These are phyloP conservation scores for Rickenella mellea DNA, from an alignment of 768 basidiomycete genomes.

Conservation along the genomic window DNA sequence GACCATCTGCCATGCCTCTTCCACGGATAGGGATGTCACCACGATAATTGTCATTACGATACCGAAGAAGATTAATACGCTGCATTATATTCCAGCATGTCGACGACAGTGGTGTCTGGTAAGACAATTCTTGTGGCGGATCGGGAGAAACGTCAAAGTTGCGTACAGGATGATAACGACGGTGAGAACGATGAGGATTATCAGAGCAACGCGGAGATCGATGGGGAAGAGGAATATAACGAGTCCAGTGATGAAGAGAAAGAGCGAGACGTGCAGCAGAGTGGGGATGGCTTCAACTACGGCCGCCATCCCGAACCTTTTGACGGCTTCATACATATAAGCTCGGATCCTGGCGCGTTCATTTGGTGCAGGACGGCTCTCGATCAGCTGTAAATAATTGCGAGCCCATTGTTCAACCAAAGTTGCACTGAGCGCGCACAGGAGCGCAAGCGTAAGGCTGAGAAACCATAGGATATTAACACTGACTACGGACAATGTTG, in stretches of 20 bases:
- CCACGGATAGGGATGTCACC: slow-evolving; percentile 6
- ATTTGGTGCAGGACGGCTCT: slow-evolving; percentile 2
- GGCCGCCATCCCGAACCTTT: slow-evolving; percentile 3
- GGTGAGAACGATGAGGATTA: slow-evolving; percentile 4
- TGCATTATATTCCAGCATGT: slow-evolving; percentile 11
- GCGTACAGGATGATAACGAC: background rate
- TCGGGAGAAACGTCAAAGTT: slow-evolving; percentile 5
- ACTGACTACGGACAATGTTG: background rate
- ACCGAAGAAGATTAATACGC: slow-evolving; percentile 16
- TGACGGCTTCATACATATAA: slow-evolving; percentile 5
- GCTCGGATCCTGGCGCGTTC: slow-evolving; percentile 4
- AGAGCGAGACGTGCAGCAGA: slow-evolving; percentile 6
- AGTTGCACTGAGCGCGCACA: slow-evolving; percentile 7
- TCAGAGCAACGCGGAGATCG: slow-evolving; percentile 3
- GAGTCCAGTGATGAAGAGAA: slow-evolving; percentile 10
- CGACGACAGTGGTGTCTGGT: slow-evolving; percentile 7
- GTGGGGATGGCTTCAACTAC: slow-evolving; percentile 4
- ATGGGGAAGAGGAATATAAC: slow-evolving; percentile 8
- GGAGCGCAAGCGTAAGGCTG: slow-evolving; percentile 4
- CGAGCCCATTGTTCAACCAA: slow-evolving; percentile 8
- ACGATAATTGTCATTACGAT: slow-evolving; percentile 14
- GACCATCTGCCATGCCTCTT: slow-evolving; percentile 21
- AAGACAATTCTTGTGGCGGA: slow-evolving; percentile 6
- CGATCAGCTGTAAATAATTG: slow-evolving; percentile 5
- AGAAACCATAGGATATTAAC: slow-evolving; percentile 8